Evolutionary conservation across 371 early-diverging fungal genomes (phyloP), one percentile per base, ranked within the genome.

Genomic region (Rhizomucor pusillus): DNA sequence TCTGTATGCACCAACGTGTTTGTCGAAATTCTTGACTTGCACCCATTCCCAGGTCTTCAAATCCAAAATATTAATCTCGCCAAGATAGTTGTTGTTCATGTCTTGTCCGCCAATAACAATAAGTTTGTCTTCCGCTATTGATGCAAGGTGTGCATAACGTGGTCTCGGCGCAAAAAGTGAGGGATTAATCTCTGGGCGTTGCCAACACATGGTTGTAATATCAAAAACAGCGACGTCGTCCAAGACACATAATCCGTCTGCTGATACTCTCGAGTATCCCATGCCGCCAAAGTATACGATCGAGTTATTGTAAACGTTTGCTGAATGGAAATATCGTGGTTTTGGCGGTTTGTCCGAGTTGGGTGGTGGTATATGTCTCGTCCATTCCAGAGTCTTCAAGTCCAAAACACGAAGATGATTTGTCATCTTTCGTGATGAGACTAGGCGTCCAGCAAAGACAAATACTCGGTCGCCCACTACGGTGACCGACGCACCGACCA

Each of bases 101-200:
- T 90, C 90, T 62, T 91, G 91, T 11, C 91, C 91, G 44, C 91
- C 91, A 46, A 91, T 77, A 5, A 90, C 67, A 3, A 89, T 72
- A 20, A 91, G 66, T 45, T 80, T 75, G 46, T 78, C 67, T 18
- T 73, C 69, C 60, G 80, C 63, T 47, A 79, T 69, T 56, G 75
- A 65, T 41, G 88, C 67, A 20, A 91, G 63, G 52, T 90, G 91
- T 1, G 91, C 91, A 66, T 90, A 91, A 18, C 91, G 75, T 18
- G 90, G 84, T 53, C 81, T 76, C 12, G 90, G 89, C 3, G 76
- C 66, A 54, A 73, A 79, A 5, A 72, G 49, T 4, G 80, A 76
- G 7, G 80, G 69, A 6, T 68, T 60, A 33, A 82, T 69, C 25
- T 62, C 69, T 23, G 78, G 67, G 39, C 75, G 68, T 16, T 80